phyloP scores from a whole-genome alignment of 129 eudicot genomes.

The Flaveria brownii region DNA sequence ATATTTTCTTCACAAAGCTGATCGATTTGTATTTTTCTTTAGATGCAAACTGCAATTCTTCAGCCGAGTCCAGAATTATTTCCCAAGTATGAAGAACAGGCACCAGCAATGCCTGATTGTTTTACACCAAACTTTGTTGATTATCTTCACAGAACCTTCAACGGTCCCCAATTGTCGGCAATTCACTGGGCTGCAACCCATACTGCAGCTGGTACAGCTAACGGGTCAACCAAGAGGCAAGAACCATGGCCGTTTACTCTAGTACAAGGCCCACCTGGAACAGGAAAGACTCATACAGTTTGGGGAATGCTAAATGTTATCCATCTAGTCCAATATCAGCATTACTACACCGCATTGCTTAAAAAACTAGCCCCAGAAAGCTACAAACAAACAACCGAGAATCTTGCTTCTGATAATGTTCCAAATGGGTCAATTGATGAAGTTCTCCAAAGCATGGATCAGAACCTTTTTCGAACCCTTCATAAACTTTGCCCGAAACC shows the following conservation, averaged over 20 bases:
- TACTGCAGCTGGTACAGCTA: conserved; percentile 92
- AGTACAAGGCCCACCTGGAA: conserved; percentile 99
- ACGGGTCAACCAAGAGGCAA: conserved; percentile 68
- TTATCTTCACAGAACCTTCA: conserved; percentile 69
- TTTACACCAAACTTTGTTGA: conserved; percentile 88
- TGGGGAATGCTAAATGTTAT: conserved; percentile 99
- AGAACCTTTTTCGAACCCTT: conserved; percentile 85
- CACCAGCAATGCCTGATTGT: conserved; percentile 97
- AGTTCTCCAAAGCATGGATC: conserved; percentile 97
- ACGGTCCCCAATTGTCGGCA: conserved; percentile 85
- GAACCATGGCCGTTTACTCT: conserved; percentile 99
- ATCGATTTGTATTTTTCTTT: background rate
- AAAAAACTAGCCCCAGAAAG: conserved; percentile 98
- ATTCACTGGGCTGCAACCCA: conserved; percentile 99
- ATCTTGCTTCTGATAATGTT: conserved; percentile 49
- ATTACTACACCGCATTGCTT: conserved; percentile 82
- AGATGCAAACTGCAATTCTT: conserved; percentile 98
- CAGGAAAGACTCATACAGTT: conserved; percentile 95
- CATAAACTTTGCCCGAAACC: conserved; percentile 98
- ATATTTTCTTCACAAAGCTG: conserved; percentile 11
- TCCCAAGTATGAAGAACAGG: conserved; percentile 89
- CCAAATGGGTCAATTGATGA: conserved; percentile 88
- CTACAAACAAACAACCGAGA: conserved; percentile 81
- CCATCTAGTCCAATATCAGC: conserved; percentile 96
- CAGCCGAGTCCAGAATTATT: conserved; percentile 87